These are phyloP conservation scores for Talaromyces sp. DNA, from an alignment of 2,329 filamentous ascomycete genomes.

Conservation along the genomic window DNA sequence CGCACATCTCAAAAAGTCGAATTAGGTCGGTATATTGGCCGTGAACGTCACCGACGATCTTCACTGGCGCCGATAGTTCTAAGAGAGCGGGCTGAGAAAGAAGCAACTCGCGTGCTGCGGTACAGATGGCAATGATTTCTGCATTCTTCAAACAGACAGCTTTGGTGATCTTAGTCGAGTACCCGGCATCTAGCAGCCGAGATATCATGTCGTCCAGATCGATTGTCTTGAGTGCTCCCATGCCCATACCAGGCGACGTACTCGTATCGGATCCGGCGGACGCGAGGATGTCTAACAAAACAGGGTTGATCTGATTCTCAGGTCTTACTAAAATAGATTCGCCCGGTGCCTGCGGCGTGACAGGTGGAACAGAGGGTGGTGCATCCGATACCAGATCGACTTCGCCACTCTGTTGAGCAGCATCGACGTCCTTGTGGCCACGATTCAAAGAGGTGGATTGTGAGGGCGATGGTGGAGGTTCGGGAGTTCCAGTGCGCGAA, in stretches of 20 bases:
- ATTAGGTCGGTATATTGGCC: constrained; percentile 96
- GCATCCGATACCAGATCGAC: constrained; percentile 92
- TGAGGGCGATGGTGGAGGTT: constrained; percentile 78
- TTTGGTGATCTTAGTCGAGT: constrained; percentile 95
- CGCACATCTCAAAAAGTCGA: constrained; percentile 97
- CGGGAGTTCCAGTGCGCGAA: constrained; percentile 49
- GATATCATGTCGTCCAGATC: constrained; percentile 98
- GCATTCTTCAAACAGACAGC: constrained; percentile 96
- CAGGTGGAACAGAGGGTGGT: constrained; percentile 63
- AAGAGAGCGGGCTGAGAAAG: constrained; percentile 87
- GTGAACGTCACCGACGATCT: constrained; percentile 96
- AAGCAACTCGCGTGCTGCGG: constrained; percentile 81
- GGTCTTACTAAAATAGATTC: constrained; percentile 87
- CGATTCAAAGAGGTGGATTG: constrained; percentile 69
- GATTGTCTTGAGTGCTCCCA: constrained; percentile 85
- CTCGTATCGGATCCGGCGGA: constrained; percentile 40
- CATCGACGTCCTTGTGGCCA: constrained; percentile 72
- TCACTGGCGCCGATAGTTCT: constrained; percentile 90
- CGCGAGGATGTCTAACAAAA: constrained; percentile 51
- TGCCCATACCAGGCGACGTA: constrained; percentile 64
- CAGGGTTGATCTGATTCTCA: constrained; percentile 64
- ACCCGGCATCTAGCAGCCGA: constrained; percentile 86
- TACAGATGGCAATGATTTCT: constrained; percentile 91
- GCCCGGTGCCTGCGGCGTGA: constrained; percentile 65
- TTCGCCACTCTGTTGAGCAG: constrained; percentile 80